A percentile compares a stretch with the other conserved stretches of the same genome.
Evolutionary conservation across 495 filamentous ascomycete species (phyloP).

Genomic region (Paragyromitra xinjiangensis): DNA sequence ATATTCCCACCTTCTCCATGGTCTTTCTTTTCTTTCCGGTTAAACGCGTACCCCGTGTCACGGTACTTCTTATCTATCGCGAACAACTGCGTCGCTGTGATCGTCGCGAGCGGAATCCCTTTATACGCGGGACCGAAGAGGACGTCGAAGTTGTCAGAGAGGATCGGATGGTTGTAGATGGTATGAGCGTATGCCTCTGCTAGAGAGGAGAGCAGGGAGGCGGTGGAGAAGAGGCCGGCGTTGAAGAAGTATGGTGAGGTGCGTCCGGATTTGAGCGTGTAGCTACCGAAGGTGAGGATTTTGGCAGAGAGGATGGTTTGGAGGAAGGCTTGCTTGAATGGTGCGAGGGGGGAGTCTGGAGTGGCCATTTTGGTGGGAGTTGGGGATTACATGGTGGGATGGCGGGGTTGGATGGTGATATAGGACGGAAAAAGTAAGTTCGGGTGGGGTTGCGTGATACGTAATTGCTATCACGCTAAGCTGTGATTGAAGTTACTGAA

Average conservation of each 20-base stretch:
- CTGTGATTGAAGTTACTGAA: background rate
- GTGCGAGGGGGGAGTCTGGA: conserved; percentile 55
- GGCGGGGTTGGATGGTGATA: background rate
- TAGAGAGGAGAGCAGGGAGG: conserved; percentile 75
- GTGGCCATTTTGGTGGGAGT: background rate
- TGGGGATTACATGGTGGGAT: background rate
- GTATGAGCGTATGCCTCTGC: conserved; percentile 81
- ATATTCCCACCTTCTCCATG: conserved; percentile 94
- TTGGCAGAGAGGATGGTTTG: conserved; percentile 73
- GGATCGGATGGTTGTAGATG: conserved; percentile 61
- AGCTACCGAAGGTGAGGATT: conserved; percentile 87
- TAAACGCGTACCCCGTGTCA: conserved; percentile 81
- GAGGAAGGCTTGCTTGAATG: conserved; percentile 71
- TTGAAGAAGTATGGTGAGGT: conserved; percentile 99
- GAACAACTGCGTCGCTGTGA: conserved; percentile 74
- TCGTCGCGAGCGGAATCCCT: conserved; percentile 85
- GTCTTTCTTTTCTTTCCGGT: conserved; percentile 93
- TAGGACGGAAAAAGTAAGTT: background rate
- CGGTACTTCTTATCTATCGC: conserved; percentile 68
- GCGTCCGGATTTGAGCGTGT: conserved; percentile 89
- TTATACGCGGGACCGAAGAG: conserved; percentile 94
- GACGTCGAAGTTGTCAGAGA: conserved; percentile 69
- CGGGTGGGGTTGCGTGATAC: background rate
- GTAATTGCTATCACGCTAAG: conserved; percentile 8
- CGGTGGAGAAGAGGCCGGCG: conserved; percentile 83